These are phyloP conservation scores for Naganishia kalamii DNA, from an alignment of 768 basidiomycete species.

Conservation along the genomic window DNA sequence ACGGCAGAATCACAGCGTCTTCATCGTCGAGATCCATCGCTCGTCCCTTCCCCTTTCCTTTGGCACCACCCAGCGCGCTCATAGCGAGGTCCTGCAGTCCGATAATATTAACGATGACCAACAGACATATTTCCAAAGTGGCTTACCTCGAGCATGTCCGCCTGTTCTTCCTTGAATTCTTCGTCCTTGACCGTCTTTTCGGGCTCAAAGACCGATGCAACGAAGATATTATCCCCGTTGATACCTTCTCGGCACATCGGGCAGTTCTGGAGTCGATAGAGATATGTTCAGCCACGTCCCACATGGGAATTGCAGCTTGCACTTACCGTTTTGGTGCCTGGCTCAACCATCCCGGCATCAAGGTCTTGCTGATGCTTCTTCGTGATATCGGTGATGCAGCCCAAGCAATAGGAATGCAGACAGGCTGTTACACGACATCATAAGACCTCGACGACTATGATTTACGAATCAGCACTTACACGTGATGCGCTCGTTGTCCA, in stretches of 20 bases:
- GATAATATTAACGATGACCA: conserved; percentile 22
- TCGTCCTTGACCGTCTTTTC: background rate
- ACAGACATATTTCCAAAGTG: conserved; percentile 1
- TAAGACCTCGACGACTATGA: background rate
- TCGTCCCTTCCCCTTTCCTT: conserved; percentile 21
- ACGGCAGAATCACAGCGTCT: conserved; percentile 10
- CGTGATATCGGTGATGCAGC: conserved; percentile 11
- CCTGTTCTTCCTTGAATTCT: conserved; percentile 22
- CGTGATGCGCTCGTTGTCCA: conserved; percentile 13
- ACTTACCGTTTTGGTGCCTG: conserved; percentile 51
- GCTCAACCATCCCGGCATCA: conserved; percentile 49
- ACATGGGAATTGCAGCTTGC: conserved; percentile 7
- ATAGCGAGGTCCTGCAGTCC: conserved; percentile 8
- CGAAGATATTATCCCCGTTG: conserved; percentile 53
- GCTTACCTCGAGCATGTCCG: background rate
- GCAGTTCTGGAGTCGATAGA: conserved; percentile 46
- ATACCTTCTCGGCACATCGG: conserved; percentile 61
- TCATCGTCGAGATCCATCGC: conserved; percentile 20
- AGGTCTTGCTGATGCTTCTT: conserved; percentile 4
- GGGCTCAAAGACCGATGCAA: conserved; percentile 59
- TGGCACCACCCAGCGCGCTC: background rate
- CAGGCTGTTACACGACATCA: background rate
- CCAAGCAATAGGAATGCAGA: conserved; percentile 15
- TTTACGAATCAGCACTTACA: background rate
- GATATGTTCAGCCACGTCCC: background rate